phyloP scores from a whole-genome alignment of 164 flowering plant species.

The Pachysandra terminalis region DNA sequence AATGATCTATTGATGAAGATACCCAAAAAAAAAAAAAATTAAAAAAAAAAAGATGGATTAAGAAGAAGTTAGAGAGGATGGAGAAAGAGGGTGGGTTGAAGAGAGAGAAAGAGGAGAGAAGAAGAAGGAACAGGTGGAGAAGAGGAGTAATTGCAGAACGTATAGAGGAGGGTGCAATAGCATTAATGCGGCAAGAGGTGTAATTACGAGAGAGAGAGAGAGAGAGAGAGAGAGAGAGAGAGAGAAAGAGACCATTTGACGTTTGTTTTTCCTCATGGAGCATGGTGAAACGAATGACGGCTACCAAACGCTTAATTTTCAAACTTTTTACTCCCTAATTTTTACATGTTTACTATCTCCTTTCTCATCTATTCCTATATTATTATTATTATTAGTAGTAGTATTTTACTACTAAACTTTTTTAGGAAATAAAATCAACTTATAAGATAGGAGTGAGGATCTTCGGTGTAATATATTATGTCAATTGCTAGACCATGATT shows the following conservation, averaged over 20 bases:
- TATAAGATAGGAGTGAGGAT: no score
- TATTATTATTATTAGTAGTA: no score
- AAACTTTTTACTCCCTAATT: neutral
- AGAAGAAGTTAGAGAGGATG: neutral
- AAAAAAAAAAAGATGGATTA: neutral
- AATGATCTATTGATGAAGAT: neutral
- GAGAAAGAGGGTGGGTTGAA: neutral
- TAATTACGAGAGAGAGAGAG: no score
- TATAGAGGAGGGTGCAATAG: conserved; percentile 48
- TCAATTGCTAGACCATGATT: no score
- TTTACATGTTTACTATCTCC: no score
- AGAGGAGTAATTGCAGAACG: conserved; percentile 51
- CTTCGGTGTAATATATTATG: no score
- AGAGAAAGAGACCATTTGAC: conserved; percentile 22
- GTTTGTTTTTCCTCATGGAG: conserved; percentile 11
- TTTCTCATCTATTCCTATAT: no score
- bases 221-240: no score
- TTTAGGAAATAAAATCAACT: no score
- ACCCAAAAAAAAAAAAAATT: conserved; percentile 8
- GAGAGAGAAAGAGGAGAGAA: conserved; percentile 11
- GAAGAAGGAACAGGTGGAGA: conserved; percentile 29
- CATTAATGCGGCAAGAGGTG: conserved; percentile 43
- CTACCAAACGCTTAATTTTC: conserved; percentile 29
- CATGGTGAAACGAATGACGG: conserved; percentile 41
- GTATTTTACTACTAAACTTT: no score